phyloP scores from a whole-genome alignment of 1,139 yeast genomes.

The Suzukiozyma palmioleophila region DNA sequence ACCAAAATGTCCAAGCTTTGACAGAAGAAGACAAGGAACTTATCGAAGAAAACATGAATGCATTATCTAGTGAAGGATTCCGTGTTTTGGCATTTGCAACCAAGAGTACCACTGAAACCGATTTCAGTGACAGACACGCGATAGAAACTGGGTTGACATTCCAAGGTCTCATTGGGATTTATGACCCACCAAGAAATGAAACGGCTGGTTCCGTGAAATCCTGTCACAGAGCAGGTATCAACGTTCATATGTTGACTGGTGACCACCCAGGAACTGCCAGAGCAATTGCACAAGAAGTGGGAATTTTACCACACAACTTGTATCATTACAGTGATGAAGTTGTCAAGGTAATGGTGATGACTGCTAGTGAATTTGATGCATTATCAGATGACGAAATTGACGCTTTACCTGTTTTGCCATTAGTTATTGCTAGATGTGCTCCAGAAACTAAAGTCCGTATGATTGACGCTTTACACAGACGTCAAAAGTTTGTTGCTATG shows the following conservation, averaged over 20 bases:
- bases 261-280: constrained; percentile 81
- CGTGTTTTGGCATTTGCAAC: constrained; percentile 72
- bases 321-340: constrained; percentile 60
- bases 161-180: constrained; percentile 72
- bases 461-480: constrained; percentile 78
- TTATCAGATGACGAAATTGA: constrained; percentile 63
- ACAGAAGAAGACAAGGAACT: constrained; percentile 34
- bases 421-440: constrained; percentile 81
- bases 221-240: constrained; percentile 75
- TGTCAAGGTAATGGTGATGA: constrained; percentile 67
- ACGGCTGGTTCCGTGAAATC: constrained; percentile 61
- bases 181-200: constrained; percentile 79
- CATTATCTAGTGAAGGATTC: constrained; percentile 64
- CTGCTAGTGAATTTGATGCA: constrained; percentile 68
- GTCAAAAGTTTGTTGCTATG: constrained; percentile 72
- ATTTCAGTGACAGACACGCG: constrained; percentile 37
- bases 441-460: constrained; percentile 82
- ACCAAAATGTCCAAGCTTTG: constrained; percentile 19
- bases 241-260: constrained; percentile 83
- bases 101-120: constrained; percentile 17
- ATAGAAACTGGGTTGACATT: constrained; percentile 57
- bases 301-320: constrained; percentile 69
- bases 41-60: constrained; percentile 57
- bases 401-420: constrained; percentile 62
- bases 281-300: constrained; percentile 83